Conservation (phyloP, 1,139 yeast genomes). For the Debaryomyces sp. region DNA sequence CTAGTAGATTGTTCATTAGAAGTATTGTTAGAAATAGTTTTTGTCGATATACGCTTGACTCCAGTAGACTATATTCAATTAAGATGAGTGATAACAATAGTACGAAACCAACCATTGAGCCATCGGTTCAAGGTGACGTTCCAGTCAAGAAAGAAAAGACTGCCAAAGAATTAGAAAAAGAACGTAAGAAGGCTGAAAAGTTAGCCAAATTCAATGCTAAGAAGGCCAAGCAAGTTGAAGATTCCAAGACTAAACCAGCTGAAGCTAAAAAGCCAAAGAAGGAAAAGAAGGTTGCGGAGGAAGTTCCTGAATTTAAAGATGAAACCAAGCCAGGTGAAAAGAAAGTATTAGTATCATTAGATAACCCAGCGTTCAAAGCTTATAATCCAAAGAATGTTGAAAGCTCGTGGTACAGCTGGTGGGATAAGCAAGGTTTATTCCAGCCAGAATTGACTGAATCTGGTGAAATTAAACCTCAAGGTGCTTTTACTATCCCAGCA, state of each 20-base stretch:
- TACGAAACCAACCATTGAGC: slow-evolving; percentile 10
- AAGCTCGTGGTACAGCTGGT: slow-evolving; percentile 98
- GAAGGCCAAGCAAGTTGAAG: slow-evolving; percentile 73
- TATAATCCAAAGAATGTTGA: slow-evolving; percentile 93
- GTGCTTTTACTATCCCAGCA: slow-evolving; percentile 87
- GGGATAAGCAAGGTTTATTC: slow-evolving; percentile 87
- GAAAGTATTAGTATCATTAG: slow-evolving; percentile 80
- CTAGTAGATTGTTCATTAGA: slow-evolving; percentile 22
- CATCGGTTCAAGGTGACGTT: slow-evolving; percentile 17
- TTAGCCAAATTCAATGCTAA: slow-evolving; percentile 93
- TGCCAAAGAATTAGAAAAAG: slow-evolving; percentile 84
- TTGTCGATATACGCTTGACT: slow-evolving; percentile 8
- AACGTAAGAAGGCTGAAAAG: slow-evolving; percentile 95
- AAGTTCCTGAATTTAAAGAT: slow-evolving; percentile 81
- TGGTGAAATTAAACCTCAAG: slow-evolving; percentile 80
- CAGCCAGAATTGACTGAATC: slow-evolving; percentile 80
- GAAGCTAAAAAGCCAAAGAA: slow-evolving; percentile 68
- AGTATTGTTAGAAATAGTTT: slow-evolving; percentile 11
- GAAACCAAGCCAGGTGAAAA: slow-evolving; percentile 86
- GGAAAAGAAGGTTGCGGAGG: slow-evolving; percentile 69
- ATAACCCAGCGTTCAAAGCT: slow-evolving; percentile 92
- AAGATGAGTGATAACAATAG: slow-evolving; percentile 16
- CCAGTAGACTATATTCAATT: slow-evolving; percentile 10
- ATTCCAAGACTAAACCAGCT: slow-evolving; percentile 37
- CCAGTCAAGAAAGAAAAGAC: slow-evolving; percentile 49